A percentile compares a stretch with the other conserved stretches of the same genome.
Conservation (phyloP, 2,329 filamentous ascomycete genomes). For the Magnaporthiopsis incrustans region DNA sequence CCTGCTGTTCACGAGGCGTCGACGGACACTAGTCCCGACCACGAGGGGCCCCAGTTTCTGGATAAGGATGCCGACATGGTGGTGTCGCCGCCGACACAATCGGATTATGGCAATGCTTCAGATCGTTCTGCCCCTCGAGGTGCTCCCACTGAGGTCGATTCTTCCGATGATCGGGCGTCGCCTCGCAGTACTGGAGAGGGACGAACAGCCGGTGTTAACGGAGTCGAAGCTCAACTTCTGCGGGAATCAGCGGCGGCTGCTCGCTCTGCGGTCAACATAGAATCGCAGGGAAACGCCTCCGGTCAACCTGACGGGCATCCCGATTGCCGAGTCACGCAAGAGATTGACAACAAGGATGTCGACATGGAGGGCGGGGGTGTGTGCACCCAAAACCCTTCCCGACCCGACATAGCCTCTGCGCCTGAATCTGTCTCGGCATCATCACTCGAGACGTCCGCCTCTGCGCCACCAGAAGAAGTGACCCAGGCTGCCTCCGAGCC, state of each 20-base stretch:
- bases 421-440: neutral
- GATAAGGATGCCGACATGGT: conserved; percentile 34
- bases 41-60: conserved; percentile 51
- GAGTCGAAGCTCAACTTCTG: conserved; percentile 36
- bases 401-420: neutral
- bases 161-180: neutral
- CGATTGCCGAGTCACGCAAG: neutral
- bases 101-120: neutral
- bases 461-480: neutral
- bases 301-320: neutral
- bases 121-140: neutral
- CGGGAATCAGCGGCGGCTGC: conserved; percentile 30
- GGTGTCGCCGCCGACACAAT: conserved; percentile 11
- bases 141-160: neutral
- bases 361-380: neutral
- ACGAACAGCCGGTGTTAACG: conserved; percentile 17
- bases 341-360: neutral
- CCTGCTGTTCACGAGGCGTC: conserved; percentile 61
- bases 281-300: too few species aligned
- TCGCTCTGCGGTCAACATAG: neutral
- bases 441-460: neutral
- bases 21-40: conserved; percentile 66
- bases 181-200: neutral
- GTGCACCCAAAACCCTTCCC: neutral
- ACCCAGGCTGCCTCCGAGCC: neutral